phyloP scores from a whole-genome alignment of 768 basidiomycete species.

The Podaxis rugospora region DNA sequence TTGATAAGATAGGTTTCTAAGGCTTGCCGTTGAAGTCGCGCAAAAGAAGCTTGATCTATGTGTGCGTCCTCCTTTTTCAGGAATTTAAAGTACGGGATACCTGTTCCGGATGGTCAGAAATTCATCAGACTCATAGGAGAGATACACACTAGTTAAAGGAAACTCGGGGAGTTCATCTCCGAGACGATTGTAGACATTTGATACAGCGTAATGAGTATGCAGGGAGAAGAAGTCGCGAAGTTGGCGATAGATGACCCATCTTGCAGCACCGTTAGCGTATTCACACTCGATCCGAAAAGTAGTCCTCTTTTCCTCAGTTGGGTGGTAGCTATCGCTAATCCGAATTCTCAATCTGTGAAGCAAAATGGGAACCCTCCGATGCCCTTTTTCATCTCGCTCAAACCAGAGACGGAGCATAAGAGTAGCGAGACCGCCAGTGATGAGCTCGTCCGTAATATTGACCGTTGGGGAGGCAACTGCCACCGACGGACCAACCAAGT shows the following conservation, averaged over 20 bases:
- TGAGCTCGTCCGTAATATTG: conserved; percentile 80
- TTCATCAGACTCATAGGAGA: background rate
- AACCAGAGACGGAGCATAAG: conserved; percentile 81
- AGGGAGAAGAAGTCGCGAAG: conserved; percentile 88
- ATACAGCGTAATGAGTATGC: conserved; percentile 84
- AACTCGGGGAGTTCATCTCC: conserved; percentile 86
- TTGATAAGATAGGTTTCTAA: conserved; percentile 86
- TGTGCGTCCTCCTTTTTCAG: conserved; percentile 62
- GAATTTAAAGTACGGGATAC: conserved; percentile 89
- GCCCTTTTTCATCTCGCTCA: conserved; percentile 81
- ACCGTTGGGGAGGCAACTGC: conserved; percentile 47
- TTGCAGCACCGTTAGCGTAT: conserved; percentile 86
- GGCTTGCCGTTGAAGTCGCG: conserved; percentile 73
- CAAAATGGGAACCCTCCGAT: conserved; percentile 73
- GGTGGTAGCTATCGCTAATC: conserved; percentile 82
- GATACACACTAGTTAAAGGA: conserved; percentile 65
- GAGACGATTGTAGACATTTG: conserved; percentile 73
- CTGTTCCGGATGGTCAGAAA: conserved; percentile 29
- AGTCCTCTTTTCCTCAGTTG: conserved; percentile 68
- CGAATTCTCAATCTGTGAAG: conserved; percentile 80
- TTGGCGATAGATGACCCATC: conserved; percentile 96
- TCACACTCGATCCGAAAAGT: conserved; percentile 94
- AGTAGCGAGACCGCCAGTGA: conserved; percentile 72
- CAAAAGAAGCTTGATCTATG: conserved; percentile 68
- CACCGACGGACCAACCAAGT: conserved; percentile 36